Evolutionary conservation across 2,329 filamentous ascomycete species (phyloP).

Genomic region (Trichothecium roseum): DNA sequence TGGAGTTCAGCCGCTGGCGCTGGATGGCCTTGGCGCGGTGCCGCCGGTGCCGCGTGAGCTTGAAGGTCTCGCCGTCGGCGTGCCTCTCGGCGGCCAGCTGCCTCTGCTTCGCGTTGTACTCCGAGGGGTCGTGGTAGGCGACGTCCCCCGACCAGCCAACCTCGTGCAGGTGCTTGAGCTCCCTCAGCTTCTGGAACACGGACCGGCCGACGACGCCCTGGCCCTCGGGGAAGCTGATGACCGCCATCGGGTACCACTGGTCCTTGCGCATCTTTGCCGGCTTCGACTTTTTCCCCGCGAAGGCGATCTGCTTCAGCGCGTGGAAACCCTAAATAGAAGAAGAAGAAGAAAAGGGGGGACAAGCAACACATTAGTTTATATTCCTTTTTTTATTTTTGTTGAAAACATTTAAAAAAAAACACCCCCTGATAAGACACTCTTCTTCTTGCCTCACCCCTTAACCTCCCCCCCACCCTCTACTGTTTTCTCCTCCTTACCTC

Average conservation of each 20-base stretch:
- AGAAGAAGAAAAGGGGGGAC: too few species aligned
- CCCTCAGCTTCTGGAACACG: constrained; percentile 53
- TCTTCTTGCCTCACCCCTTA: too few species aligned
- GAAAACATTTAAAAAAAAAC: too few species aligned
- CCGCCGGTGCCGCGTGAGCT: constrained; percentile 18
- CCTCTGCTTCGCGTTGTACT: constrained; percentile 22
- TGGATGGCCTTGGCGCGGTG: constrained; percentile 43
- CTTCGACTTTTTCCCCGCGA: constrained; percentile 57
- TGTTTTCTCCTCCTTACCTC: constrained; percentile 26
- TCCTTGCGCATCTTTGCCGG: constrained; percentile 55
- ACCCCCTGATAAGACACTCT: too few species aligned
- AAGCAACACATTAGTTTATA: too few species aligned
- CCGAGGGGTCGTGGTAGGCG: constrained; percentile 24
- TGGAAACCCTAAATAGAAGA: constrained; percentile 22
- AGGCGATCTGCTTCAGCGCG: constrained; percentile 47
- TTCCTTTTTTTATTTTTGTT: too few species aligned
- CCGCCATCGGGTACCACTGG: constrained; percentile 53
- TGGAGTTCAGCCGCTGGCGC: constrained; percentile 49
- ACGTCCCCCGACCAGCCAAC: constrained; percentile 46
- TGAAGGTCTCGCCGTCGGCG: constrained; percentile 15
- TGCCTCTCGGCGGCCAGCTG: constrained; percentile 15
- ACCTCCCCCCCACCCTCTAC: background rate
- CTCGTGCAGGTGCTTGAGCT: constrained; percentile 53
- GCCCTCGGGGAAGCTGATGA: constrained; percentile 45
- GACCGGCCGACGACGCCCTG: constrained; percentile 43